Evolutionary conservation across 176 grass and related monocot genomes (phyloP).

Genomic region (Dendrocalamus sinicus): DNA sequence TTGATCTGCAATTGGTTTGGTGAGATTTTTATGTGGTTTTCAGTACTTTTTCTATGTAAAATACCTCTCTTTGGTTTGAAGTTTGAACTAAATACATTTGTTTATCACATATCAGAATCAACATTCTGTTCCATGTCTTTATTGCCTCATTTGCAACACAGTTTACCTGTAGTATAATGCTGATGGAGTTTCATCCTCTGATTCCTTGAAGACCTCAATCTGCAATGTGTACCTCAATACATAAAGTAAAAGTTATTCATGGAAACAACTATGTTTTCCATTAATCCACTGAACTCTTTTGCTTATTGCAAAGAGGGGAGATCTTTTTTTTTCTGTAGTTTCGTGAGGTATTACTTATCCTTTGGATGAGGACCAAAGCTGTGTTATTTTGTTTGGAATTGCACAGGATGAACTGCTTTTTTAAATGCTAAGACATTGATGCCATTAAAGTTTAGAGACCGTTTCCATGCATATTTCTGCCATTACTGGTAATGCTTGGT

Average conservation of each 20-base stretch:
- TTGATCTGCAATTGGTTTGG: slow-evolving; percentile 99
- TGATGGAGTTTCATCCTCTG: neutral
- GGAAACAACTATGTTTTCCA: neutral
- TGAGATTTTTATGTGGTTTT: slow-evolving; percentile 55
- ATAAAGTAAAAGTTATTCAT: slow-evolving; percentile 19
- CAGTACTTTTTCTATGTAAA: slow-evolving; percentile 34
- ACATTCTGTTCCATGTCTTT: neutral
- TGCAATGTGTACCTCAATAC: neutral
- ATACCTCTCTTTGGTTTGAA: neutral
- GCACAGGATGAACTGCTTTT: neutral
- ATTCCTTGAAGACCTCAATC: neutral
- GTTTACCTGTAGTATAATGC: slow-evolving; percentile 6
- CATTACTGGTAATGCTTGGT: slow-evolving; percentile 16
- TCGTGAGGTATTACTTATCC: neutral
- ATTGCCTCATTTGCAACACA: neutral
- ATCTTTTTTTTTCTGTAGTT: neutral
- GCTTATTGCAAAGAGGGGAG: neutral
- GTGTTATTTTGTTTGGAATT: slow-evolving; percentile 6
- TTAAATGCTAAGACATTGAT: slow-evolving; percentile 10
- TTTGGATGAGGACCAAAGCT: slow-evolving; percentile 23
- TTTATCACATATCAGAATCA: slow-evolving; percentile 10
- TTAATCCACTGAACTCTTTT: slow-evolving; percentile 3
- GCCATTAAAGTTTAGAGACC: neutral
- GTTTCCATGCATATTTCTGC: slow-evolving; percentile 1
- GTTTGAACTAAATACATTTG: neutral